These are phyloP conservation scores for Linaria vulgaris DNA, from an alignment of 257 asterid genomes.

Conservation along the genomic window DNA sequence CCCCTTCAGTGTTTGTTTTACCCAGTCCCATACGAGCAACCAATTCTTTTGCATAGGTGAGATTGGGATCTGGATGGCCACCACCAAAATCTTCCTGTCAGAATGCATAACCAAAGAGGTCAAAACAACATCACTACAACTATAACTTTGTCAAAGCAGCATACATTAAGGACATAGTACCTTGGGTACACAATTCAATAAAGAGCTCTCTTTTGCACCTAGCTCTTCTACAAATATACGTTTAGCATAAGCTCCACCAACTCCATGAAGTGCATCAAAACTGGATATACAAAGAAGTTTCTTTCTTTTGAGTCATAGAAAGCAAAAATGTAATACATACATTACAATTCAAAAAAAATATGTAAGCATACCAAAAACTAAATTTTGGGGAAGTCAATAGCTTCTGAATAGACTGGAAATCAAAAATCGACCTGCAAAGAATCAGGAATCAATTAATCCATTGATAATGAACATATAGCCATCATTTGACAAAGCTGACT, in stretches of 20 bases:
- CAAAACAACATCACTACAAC: constrained; percentile 17
- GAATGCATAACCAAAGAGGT: constrained; percentile 22
- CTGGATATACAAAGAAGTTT: constrained; percentile 36
- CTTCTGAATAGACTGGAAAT: constrained; percentile 81
- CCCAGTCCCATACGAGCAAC: constrained; percentile 96
- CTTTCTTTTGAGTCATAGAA: constrained; percentile 12
- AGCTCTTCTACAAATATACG: constrained; percentile 93
- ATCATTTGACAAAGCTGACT: background rate
- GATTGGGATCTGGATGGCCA: constrained; percentile 99
- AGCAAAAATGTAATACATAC: constrained; percentile 12
- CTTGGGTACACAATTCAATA: constrained; percentile 91
- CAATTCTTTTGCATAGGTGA: constrained; percentile 93
- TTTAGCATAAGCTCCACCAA: constrained; percentile 93
- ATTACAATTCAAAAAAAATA: constrained; percentile 17
- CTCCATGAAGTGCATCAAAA: constrained; percentile 97
- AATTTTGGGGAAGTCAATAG: constrained; percentile 77
- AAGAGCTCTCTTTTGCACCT: constrained; percentile 82
- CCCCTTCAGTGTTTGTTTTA: constrained; percentile 53
- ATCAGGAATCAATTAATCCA: constrained; percentile 10
- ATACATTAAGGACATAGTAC: constrained; percentile 33
- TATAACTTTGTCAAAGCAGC: constrained; percentile 10
- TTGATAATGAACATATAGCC: constrained; percentile 10
- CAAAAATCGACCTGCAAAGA: constrained; percentile 79
- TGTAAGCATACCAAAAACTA: constrained; percentile 82
- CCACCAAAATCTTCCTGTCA: constrained; percentile 99